Evolutionary conservation across 2,329 filamentous ascomycete species (phyloP).

Genomic region (Sporothrix brunneoviolacea): DNA sequence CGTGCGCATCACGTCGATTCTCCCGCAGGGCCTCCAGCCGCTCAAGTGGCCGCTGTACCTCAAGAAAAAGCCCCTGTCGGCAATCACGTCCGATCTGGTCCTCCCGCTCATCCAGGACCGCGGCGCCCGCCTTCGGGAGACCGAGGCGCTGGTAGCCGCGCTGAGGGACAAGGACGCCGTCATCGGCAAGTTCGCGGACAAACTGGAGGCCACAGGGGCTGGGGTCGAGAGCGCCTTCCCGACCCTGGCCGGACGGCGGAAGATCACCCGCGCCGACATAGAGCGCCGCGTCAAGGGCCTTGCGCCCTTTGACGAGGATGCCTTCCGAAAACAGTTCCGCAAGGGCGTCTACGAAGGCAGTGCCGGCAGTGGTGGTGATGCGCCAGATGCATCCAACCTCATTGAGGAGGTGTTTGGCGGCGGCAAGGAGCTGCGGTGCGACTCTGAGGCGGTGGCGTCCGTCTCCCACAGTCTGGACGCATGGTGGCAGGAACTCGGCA

Average conservation of each 20-base stretch:
- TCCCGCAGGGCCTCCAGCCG: constrained; percentile 56
- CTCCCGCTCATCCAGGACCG: constrained; percentile 45
- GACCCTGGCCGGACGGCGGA: constrained; percentile 32
- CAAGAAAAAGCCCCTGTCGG: constrained; percentile 34
- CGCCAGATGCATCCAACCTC: constrained; percentile 16
- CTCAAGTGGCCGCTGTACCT: constrained; percentile 62
- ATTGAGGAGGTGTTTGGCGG: constrained; percentile 37
- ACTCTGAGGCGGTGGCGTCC: background rate
- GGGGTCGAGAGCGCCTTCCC: constrained; percentile 50
- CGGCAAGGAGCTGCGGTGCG: constrained; percentile 26
- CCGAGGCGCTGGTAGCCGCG: constrained; percentile 36
- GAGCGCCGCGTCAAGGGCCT: constrained; percentile 46
- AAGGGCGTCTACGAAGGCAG: background rate
- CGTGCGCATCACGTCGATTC: constrained; percentile 52
- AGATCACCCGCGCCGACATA: constrained; percentile 36
- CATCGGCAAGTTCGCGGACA: constrained; percentile 45
- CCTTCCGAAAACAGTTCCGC: constrained; percentile 30
- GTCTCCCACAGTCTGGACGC: constrained; percentile 31
- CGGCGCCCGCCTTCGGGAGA: constrained; percentile 32
- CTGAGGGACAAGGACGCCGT: constrained; percentile 47
- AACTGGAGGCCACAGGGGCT: constrained; percentile 44
- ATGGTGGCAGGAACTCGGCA: constrained; percentile 43
- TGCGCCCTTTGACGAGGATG: constrained; percentile 37
- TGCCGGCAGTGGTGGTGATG: no score
- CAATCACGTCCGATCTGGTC: constrained; percentile 42